A percentile compares a stretch with the other conserved stretches of the same genome.
Conservation (phyloP, 73 alveolate species). For the Paramecium octaurelia region DNA sequence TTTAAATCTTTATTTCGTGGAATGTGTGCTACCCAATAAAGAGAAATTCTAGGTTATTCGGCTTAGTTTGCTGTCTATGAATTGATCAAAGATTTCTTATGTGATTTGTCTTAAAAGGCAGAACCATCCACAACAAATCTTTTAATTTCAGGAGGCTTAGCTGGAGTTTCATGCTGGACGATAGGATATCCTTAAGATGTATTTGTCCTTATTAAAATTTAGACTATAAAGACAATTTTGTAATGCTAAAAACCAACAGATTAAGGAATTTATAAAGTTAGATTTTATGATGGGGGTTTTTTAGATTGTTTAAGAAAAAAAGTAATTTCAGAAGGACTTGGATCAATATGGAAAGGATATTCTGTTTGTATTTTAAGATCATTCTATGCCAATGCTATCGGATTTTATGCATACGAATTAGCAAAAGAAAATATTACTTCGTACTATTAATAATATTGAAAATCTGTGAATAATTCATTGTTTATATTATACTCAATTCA, state of each 20-base stretch:
- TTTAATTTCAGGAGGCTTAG: constrained; percentile 53
- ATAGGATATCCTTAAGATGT: constrained; percentile 59
- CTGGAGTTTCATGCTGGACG: constrained; percentile 58
- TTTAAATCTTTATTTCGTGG: constrained; percentile 48
- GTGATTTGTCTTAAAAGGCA: background rate
- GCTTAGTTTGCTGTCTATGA: constrained; percentile 57
- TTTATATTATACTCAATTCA: background rate
- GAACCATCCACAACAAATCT: constrained; percentile 39
- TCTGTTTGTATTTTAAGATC: constrained; percentile 68
- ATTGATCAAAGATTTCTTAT: constrained; percentile 12
- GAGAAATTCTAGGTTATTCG: constrained; percentile 59
- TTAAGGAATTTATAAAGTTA: background rate
- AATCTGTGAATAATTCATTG: background rate
- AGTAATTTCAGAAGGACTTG: constrained; percentile 52
- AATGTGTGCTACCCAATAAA: constrained; percentile 49
- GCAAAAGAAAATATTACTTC: constrained; percentile 6
- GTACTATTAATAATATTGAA: background rate
- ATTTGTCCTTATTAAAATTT: background rate
- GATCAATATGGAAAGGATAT: constrained; percentile 71
- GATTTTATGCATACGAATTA: constrained; percentile 63
- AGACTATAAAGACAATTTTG: constrained; percentile 62
- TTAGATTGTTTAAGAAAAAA: constrained; percentile 56
- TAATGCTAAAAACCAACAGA: constrained; percentile 53
- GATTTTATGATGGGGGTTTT: constrained; percentile 68
- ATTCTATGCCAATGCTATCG: constrained; percentile 54